A percentile compares a stretch with the other conserved stretches of the same genome.
Evolutionary conservation across 2,329 filamentous ascomycete species (phyloP).

Genomic region (Aspergillus fumigatus): DNA sequence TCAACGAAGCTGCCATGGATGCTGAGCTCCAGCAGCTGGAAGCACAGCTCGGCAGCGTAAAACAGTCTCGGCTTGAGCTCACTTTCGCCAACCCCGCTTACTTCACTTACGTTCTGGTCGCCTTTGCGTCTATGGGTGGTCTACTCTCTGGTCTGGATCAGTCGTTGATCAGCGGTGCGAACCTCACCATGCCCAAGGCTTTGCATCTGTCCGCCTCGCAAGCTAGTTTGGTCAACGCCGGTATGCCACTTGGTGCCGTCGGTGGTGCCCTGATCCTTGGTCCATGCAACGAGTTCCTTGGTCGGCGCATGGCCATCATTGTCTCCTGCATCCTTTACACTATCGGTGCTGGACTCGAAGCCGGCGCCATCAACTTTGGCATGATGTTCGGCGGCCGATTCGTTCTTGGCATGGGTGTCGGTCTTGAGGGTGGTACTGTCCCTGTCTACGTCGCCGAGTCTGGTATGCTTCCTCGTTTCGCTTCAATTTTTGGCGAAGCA

Average conservation of each 20-base stretch:
- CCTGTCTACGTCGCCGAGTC: conserved; percentile 69
- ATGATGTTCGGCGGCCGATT: conserved; percentile 68
- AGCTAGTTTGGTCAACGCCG: conserved; percentile 64
- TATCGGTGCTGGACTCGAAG: conserved; percentile 63
- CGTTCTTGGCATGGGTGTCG: conserved; percentile 66
- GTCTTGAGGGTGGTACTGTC: conserved; percentile 69
- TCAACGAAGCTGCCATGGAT: conserved; percentile 30
- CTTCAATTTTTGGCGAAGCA: neutral
- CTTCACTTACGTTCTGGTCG: conserved; percentile 65
- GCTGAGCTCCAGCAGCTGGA: conserved; percentile 28
- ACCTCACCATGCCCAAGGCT: conserved; percentile 58
- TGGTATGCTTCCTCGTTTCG: conserved; percentile 16
- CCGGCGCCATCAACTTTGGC: conserved; percentile 62
- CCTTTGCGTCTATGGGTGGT: conserved; percentile 71
- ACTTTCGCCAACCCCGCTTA: conserved; percentile 58
- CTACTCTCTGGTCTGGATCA: conserved; percentile 69
- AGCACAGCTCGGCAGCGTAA: conserved; percentile 18
- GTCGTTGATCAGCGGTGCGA: conserved; percentile 65
- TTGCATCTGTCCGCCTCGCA: conserved; percentile 53
- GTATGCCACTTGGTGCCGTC: conserved; percentile 68
- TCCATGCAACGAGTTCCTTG: conserved; percentile 63
- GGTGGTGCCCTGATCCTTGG: conserved; percentile 64
- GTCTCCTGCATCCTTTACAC: conserved; percentile 67
- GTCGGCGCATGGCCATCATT: conserved; percentile 64
- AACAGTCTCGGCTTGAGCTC: conserved; percentile 37